Percentiles rank a stretch among this genome's conserved stretches.
Conservation (phyloP, 768 basidiomycete genomes). For the Naganishia vaughanmartiniae region DNA sequence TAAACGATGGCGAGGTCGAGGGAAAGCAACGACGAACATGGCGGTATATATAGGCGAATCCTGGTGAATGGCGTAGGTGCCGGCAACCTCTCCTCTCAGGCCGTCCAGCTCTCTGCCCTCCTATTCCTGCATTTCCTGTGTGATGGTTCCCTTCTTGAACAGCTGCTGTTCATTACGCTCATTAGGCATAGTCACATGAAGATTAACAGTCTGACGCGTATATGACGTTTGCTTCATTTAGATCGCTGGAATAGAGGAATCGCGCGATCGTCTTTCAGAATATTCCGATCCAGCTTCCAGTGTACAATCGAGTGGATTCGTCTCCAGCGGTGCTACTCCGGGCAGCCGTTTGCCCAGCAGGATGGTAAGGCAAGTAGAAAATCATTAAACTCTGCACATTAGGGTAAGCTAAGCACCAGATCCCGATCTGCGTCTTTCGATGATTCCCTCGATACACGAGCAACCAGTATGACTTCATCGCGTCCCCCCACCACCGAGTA, state of each 20-base stretch:
- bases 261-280: background rate
- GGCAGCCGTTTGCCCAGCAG: background rate
- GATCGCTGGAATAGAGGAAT: background rate
- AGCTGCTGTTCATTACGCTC: background rate
- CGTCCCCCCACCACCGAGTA: too few relatives aligned
- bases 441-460: background rate
- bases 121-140: background rate
- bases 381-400: background rate
- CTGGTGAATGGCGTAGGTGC: background rate
- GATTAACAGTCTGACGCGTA: background rate
- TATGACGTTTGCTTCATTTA: background rate
- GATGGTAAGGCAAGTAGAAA: background rate
- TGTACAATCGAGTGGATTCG: background rate
- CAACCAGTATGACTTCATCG: slow-evolving; percentile 9
- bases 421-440: background rate
- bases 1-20: background rate
- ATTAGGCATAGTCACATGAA: slow-evolving; percentile 1
- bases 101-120: too few relatives aligned
- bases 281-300: slow-evolving; percentile 4
- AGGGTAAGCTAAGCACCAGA: too few relatives aligned
- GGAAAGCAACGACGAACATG: background rate
- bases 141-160: background rate
- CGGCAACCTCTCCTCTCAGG: too few relatives aligned
- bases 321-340: background rate
- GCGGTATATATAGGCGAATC: background rate